Conservation (phyloP, 345 rosid species). For the Brassica juncea region DNA sequence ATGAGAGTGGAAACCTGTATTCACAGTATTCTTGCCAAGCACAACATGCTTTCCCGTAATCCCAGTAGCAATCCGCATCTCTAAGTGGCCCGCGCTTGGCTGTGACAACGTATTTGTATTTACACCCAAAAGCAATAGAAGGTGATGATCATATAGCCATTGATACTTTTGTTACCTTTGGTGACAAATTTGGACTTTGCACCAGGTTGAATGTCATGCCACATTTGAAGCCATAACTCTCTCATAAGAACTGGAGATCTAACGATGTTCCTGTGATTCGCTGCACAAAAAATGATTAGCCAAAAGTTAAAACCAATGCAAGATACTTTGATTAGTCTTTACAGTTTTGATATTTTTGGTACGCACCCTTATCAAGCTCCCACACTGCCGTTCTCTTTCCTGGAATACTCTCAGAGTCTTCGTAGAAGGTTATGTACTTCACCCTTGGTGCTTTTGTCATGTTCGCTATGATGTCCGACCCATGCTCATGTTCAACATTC, state of each 20-base stretch:
- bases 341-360: constrained; percentile 16
- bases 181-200: constrained; percentile 71
- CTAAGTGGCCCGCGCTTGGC: constrained; percentile 96
- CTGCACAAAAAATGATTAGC: constrained; percentile 48
- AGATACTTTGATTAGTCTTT: not conserved
- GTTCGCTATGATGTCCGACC: constrained; percentile 73
- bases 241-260: constrained; percentile 90
- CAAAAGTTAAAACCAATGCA: not conserved
- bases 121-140: constrained; percentile 13
- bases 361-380: constrained; percentile 94
- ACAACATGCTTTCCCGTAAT: constrained; percentile 94
- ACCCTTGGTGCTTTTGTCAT: constrained; percentile 83
- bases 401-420: constrained; percentile 85
- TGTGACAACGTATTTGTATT: constrained; percentile 31
- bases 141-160: not conserved
- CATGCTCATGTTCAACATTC: constrained; percentile 77
- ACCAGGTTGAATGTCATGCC: constrained; percentile 86
- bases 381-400: constrained; percentile 96
- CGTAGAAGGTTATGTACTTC: constrained; percentile 86
- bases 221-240: constrained; percentile 98
- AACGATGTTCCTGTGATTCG: constrained; percentile 96
- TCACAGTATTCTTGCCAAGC: constrained; percentile 95
- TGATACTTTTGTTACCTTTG: constrained; percentile 57
- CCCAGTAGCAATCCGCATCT: constrained; percentile 96
- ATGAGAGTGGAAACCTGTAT: constrained; percentile 65